Base-by-base conservation (phyloP, 2,329 filamentous ascomycete genomes). In the Kalaharituber pfeilii region DNA sequence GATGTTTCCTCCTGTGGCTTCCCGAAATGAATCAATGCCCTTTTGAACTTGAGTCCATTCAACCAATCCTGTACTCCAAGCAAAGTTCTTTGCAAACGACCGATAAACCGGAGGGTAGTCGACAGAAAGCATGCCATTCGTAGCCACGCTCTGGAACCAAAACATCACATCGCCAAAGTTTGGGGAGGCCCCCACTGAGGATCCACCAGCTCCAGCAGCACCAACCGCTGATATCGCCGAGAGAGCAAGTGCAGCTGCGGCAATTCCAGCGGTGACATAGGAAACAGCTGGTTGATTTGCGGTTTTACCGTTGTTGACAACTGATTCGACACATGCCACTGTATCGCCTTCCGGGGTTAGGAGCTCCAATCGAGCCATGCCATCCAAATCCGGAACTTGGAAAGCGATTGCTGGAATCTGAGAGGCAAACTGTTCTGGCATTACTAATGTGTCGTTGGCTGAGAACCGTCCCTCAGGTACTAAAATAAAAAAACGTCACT, bases 121-220 rank as follows among this genome's bases (percentile, higher is more conserved):
- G 63, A 93, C 88, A 56, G 85, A 93, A 67, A 94, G 75, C 91
- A 96, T 96, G 60, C 91, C 88, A 68, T 91, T 95, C 73, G 91
- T 83, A 26, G 91, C 87, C 74, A 96, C 84, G 50, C 83, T 82
- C 69, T 96, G 88, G 68, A 96, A 94, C 78, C 85, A 93, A 58
- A 82, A 80, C 61, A 94, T 76, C 49, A 93, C 80, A 65, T 95
- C 86, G 45, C 75, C 75, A 66, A 96, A 95, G 52, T 82, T 85
- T 25, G 91, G 91, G 62, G 86, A 91, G 39, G 81, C 73, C 9
- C 82, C 75, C 1, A 79, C 74, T 11, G 74, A 73, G 13, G 81
- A 83, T 18, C 72, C 73, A 47, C 70, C 70, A 20, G 75, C 74
- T 18, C 80, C 68, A 7, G 75, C 77, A 33, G 78, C 74, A 50